Evolutionary conservation across 176 grass and related monocot genomes (phyloP), one percentile per base, ranked within the genome.

Genomic region (Zoysia pacifica): DNA sequence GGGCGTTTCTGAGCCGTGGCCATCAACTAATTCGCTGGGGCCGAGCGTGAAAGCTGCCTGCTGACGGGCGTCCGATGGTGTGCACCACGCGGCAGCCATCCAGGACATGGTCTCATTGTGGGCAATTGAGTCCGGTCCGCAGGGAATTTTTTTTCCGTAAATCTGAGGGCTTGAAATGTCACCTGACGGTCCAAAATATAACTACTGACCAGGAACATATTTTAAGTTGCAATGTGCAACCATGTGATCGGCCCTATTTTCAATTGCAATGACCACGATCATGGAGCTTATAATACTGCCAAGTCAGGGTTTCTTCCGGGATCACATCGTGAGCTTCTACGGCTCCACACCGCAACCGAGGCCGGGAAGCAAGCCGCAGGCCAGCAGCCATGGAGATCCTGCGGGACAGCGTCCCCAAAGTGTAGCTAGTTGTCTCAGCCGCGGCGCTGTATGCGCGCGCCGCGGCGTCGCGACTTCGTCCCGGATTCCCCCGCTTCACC

Each of bases 361-460:
- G 9, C 61, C 7, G 35, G 20, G 35, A 38, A 2, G 11, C 3
- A 8, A 2, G 18, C 42, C 1, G 67, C 59, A 4, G 1, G 15
- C 62, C 67, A 0, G 43, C 44, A 11, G 10, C 41, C 40, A 75
- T 75, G 73, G 73, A 75, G 54, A 9, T 75, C 53, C 53, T 75
- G 10, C 39, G 40, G 39, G 40, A 60, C 72, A 61, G 73, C 54
- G 13, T 75, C 73, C 10, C 73, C 55, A 61, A 45, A 55, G 73
- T 75, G n/a, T 60, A 41, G 45, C 15, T 75, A 28, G 72, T 42
- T 0, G 56, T 44, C 39, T 0, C 45, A 15, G 73, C 65, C 12
- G 83, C 85, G 13, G 73, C 28, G 47, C 74, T 19, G 74, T 87
- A 47, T 18, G 36, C 73, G 16, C 60, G 70, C 53, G 54, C 74